These are phyloP conservation scores for Pseudogymnoascus sp. DNA, from an alignment of 2,329 filamentous ascomycete genomes.

Conservation along the genomic window DNA sequence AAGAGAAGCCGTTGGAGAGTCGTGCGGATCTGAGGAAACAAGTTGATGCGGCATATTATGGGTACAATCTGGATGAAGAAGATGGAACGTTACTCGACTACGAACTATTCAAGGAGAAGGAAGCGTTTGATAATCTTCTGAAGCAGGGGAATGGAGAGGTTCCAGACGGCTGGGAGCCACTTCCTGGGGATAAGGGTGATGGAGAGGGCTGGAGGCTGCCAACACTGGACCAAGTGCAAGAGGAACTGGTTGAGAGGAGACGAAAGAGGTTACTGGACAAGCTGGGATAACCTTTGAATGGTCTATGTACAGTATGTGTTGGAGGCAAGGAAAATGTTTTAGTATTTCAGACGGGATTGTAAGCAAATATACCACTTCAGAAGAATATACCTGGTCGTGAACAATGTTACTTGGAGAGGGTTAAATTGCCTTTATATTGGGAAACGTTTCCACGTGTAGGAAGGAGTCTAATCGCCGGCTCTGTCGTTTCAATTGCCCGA, in stretches of 20 bases:
- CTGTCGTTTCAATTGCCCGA: background rate
- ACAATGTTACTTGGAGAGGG: background rate
- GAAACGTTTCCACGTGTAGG: background rate
- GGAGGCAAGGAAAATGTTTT: background rate
- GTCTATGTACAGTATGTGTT: background rate
- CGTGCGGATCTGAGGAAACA: conserved; percentile 64
- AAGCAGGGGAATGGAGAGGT: conserved; percentile 49
- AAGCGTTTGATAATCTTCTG: conserved; percentile 66
- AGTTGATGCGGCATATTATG: conserved; percentile 93
- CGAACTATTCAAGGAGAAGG: conserved; percentile 75
- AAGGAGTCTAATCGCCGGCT: background rate
- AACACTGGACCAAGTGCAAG: conserved; percentile 84
- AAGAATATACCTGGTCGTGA: background rate
- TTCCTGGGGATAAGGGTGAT: conserved; percentile 83
- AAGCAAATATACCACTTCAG: background rate
- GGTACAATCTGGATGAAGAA: conserved; percentile 88
- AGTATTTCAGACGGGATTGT: background rate
- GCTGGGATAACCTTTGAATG: conserved; percentile 23
- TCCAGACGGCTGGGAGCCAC: conserved; percentile 69
- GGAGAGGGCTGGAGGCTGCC: conserved; percentile 78
- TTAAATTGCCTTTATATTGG: background rate
- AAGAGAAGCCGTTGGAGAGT: conserved; percentile 56
- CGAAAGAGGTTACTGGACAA: conserved; percentile 80
- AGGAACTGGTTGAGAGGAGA: conserved; percentile 82
- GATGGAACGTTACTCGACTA: conserved; percentile 74